A percentile compares a stretch with the other conserved stretches of the same genome.
Conservation (phyloP, 2,329 filamentous ascomycete genomes). For the Elsinoe ampelina region DNA sequence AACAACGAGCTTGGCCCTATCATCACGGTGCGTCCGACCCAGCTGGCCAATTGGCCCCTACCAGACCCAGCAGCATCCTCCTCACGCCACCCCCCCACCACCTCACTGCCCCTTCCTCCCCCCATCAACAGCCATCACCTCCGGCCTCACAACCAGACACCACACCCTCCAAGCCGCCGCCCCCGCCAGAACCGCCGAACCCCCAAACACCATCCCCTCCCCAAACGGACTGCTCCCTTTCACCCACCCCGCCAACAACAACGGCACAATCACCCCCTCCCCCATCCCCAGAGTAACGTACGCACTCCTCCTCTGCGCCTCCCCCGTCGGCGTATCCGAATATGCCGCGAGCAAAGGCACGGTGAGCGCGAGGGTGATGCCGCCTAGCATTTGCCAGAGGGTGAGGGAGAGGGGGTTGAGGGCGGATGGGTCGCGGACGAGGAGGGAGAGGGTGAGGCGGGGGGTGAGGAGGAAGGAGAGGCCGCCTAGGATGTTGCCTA, state of each 20-base stretch:
- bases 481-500: constrained; percentile 19
- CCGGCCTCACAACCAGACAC: constrained; percentile 16
- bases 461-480: constrained; percentile 21
- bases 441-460: constrained; percentile 17
- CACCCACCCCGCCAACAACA: constrained; percentile 20
- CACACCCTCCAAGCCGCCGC: constrained; percentile 14
- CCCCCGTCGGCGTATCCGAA: constrained; percentile 20
- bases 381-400: constrained; percentile 21
- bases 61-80: background rate
- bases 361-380: constrained; percentile 20
- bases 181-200: constrained; percentile 12
- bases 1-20: no score
- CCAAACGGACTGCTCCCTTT: constrained; percentile 19
- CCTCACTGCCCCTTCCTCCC: constrained; percentile 8
- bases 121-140: constrained; percentile 15
- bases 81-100: background rate
- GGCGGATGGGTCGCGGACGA: constrained; percentile 18
- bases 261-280: constrained; percentile 20
- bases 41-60: no score
- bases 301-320: constrained; percentile 18
- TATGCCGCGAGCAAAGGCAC: constrained; percentile 22
- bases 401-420: constrained; percentile 20
- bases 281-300: constrained; percentile 21
- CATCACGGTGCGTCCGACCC: no score
- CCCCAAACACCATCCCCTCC: constrained; percentile 7